Conservation (phyloP, 2,329 filamentous ascomycete genomes). For the Beauveria sp. region DNA sequence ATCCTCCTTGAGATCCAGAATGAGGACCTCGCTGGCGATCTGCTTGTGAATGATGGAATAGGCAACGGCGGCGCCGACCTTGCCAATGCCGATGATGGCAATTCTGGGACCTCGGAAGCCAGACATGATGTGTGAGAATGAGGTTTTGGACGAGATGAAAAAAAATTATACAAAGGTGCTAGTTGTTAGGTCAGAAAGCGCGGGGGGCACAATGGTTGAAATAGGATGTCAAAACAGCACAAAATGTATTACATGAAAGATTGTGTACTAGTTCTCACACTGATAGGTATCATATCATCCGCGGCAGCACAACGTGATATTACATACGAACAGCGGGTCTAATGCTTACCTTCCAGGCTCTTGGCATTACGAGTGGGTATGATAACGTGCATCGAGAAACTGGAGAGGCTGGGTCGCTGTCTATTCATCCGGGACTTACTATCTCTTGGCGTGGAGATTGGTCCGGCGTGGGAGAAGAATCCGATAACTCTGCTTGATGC, state of each 20-base stretch:
- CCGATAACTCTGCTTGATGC: neutral
- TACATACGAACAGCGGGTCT: constrained; percentile 8
- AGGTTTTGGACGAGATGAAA: neutral
- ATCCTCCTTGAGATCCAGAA: constrained; percentile 42
- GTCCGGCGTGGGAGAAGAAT: neutral
- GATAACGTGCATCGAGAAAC: neutral
- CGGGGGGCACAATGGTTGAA: constrained; percentile 8
- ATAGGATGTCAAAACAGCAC: neutral
- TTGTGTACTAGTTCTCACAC: neutral
- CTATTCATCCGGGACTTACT: neutral
- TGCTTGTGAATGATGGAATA: constrained; percentile 43
- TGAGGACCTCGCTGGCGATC: constrained; percentile 42
- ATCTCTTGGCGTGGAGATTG: constrained; percentile 8
- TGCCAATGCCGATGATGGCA: constrained; percentile 43
- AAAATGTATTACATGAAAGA: constrained; percentile 5
- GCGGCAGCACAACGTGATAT: constrained; percentile 1
- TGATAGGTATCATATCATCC: neutral
- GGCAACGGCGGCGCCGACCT: constrained; percentile 43
- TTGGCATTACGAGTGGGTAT: constrained; percentile 11
- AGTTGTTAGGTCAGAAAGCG: neutral
- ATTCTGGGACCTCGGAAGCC: constrained; percentile 20
- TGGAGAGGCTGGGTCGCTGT: neutral
- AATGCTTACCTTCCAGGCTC: constrained; percentile 9
- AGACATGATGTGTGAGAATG: constrained; percentile 8
- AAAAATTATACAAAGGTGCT: neutral